These are phyloP conservation scores for Nadsonia starkeyi-henricii DNA, from an alignment of 1,139 yeast species.

Conservation along the genomic window DNA sequence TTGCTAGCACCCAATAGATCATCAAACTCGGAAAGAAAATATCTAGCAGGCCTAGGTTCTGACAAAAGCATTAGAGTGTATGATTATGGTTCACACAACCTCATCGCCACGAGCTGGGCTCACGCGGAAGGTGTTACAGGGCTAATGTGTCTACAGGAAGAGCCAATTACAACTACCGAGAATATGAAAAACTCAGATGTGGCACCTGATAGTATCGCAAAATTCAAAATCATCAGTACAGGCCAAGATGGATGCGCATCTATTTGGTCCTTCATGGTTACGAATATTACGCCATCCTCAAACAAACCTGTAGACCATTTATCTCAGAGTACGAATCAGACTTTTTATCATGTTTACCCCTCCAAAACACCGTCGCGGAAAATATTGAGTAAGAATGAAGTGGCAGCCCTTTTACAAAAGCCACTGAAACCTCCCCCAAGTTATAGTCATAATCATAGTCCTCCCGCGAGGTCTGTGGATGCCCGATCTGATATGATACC, in stretches of 20 bases:
- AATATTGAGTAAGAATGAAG: not conserved
- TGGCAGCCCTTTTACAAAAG: not conserved
- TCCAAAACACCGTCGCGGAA: not conserved
- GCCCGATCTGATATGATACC: not conserved
- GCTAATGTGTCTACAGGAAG: conserved; percentile 17
- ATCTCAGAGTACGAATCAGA: too few species aligned
- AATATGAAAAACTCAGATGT: too few species aligned
- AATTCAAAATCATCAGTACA: conserved; percentile 14
- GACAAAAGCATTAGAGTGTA: conserved; percentile 47
- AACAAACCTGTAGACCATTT: too few species aligned
- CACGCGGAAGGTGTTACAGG: conserved; percentile 46
- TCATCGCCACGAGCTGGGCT: conserved; percentile 44
- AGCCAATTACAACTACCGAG: too few species aligned
- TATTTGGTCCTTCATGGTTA: conserved; percentile 13
- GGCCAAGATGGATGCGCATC: conserved; percentile 20
- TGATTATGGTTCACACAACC: conserved; percentile 32
- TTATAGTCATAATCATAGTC: not conserved
- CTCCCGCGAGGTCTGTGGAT: not conserved
- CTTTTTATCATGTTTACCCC: not conserved
- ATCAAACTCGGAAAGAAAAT: conserved; percentile 14
- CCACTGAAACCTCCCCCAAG: not conserved
- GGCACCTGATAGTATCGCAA: too few species aligned
- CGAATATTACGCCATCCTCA: not conserved
- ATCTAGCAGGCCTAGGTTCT: conserved; percentile 32
- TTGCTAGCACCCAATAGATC: conserved; percentile 9